phyloP scores from a whole-genome alignment of 257 asterid species.

The Solanum sejunctum region DNA sequence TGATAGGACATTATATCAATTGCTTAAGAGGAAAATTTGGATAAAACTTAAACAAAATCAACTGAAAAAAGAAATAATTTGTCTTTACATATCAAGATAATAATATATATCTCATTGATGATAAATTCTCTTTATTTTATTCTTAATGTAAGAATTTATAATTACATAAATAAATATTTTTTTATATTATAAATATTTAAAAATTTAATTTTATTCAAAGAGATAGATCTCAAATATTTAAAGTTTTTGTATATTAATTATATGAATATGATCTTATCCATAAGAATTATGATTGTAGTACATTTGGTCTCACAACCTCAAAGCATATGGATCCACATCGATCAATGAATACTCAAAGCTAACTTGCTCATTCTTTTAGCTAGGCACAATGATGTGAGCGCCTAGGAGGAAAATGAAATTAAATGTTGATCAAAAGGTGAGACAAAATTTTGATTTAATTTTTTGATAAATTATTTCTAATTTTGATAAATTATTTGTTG shows the following conservation, averaged over 20 bases:
- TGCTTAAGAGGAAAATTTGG: background rate
- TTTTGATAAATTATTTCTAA: too few species aligned
- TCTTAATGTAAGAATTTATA: background rate
- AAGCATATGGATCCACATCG: background rate
- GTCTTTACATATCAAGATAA: conserved; percentile 2
- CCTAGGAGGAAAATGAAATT: background rate
- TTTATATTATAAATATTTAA: background rate
- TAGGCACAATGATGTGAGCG: background rate
- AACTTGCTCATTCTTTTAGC: background rate
- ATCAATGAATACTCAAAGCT: background rate
- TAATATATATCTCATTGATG: background rate
- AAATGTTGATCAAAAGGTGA: background rate
- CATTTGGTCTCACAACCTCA: background rate
- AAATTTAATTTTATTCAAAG: background rate
- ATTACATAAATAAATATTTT: background rate
- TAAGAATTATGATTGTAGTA: background rate
- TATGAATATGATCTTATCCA: background rate
- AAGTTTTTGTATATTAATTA: background rate
- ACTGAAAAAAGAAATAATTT: background rate
- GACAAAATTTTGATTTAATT: background rate
- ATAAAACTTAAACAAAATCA: background rate
- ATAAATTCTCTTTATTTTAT: background rate
- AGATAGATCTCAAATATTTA: background rate
- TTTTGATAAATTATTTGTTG: background rate
- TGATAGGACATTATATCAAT: background rate